A percentile compares a stretch with the other conserved stretches of the same genome.
Evolutionary conservation across 2,329 filamentous ascomycete genomes (phyloP).

Genomic region (Arachnopeziza araneosa): DNA sequence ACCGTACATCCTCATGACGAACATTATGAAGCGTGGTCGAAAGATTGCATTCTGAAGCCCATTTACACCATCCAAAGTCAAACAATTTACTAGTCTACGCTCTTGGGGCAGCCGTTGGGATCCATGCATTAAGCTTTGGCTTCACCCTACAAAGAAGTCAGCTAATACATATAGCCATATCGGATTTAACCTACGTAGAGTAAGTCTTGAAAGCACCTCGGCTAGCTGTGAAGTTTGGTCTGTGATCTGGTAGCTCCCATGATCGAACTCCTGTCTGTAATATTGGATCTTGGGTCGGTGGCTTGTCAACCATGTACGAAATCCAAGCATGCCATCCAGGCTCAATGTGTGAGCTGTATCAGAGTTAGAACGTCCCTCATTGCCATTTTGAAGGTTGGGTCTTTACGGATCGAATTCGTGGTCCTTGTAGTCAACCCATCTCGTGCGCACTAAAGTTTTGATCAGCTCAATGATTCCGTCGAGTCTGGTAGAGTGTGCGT

Average conservation of each 20-base stretch:
- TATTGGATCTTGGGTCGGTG: conserved; percentile 71
- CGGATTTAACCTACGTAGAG: conserved; percentile 68
- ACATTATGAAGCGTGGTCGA: neutral
- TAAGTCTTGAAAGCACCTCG: conserved; percentile 87
- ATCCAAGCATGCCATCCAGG: conserved; percentile 99
- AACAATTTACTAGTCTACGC: conserved; percentile 5
- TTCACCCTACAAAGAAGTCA: conserved; percentile 38
- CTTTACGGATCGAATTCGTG: conserved; percentile 73
- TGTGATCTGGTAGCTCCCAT: conserved; percentile 70
- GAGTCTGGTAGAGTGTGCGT: conserved; percentile 33
- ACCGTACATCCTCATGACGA: neutral
- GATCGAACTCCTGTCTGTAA: conserved; percentile 59
- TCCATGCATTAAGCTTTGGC: conserved; percentile 49
- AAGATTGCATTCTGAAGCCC: neutral
- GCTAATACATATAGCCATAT: neutral
- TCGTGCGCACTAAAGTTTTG: conserved; percentile 66
- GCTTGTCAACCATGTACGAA: conserved; percentile 84
- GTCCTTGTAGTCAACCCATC: conserved; percentile 96
- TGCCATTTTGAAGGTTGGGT: neutral
- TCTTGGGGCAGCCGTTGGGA: conserved; percentile 35
- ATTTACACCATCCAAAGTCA: neutral
- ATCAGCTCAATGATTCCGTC: neutral
- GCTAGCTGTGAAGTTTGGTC: conserved; percentile 69
- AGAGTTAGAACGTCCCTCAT: neutral
- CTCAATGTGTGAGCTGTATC: conserved; percentile 69